Percentiles rank a stretch among this genome's conserved stretches.
These are phyloP conservation scores for Pseudognaphalium luteoalbum DNA, from an alignment of 129 eudicot species.

Conservation along the genomic window DNA sequence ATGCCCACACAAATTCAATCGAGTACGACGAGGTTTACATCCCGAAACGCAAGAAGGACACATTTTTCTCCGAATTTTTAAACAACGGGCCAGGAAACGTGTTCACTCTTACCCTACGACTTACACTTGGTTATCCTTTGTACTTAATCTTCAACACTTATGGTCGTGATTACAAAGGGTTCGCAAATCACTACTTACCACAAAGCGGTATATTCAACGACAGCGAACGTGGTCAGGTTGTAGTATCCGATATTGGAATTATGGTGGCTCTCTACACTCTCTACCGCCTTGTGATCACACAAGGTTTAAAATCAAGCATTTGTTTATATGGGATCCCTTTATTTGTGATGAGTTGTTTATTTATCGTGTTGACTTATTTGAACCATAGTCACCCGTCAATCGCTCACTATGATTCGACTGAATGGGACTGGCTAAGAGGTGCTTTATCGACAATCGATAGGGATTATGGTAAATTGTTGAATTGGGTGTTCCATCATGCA, in stretches of 20 bases:
- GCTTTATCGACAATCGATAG: constrained; percentile 38
- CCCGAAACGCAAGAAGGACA: constrained; percentile 31
- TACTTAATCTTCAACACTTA: constrained; percentile 30
- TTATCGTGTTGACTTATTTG: constrained; percentile 2
- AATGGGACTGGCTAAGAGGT: constrained; percentile 47
- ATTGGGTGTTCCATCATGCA: constrained; percentile 25
- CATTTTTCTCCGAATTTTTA: constrained; percentile 17
- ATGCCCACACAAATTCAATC: constrained; percentile 31
- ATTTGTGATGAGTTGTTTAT: constrained; percentile 27
- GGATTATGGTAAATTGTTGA: constrained; percentile 34
- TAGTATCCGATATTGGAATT: constrained; percentile 30
- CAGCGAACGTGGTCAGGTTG: constrained; percentile 33
- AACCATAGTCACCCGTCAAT: constrained; percentile 35
- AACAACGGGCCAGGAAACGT: constrained; percentile 31
- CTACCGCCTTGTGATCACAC: not conserved
- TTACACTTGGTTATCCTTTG: constrained; percentile 33
- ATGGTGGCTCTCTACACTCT: constrained; percentile 10
- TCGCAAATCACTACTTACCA: constrained; percentile 31
- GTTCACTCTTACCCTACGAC: constrained; percentile 4
- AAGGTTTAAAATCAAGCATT: constrained; percentile 19
- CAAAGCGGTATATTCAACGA: constrained; percentile 30
- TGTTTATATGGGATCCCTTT: constrained; percentile 30
- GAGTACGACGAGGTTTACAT: constrained; percentile 35
- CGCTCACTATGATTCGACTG: constrained; percentile 38
- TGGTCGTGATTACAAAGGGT: constrained; percentile 21